Percentiles rank a stretch among this genome's conserved stretches.
These are phyloP conservation scores for Lyophyllum atratum DNA, from an alignment of 768 basidiomycete genomes.

Conservation along the genomic window DNA sequence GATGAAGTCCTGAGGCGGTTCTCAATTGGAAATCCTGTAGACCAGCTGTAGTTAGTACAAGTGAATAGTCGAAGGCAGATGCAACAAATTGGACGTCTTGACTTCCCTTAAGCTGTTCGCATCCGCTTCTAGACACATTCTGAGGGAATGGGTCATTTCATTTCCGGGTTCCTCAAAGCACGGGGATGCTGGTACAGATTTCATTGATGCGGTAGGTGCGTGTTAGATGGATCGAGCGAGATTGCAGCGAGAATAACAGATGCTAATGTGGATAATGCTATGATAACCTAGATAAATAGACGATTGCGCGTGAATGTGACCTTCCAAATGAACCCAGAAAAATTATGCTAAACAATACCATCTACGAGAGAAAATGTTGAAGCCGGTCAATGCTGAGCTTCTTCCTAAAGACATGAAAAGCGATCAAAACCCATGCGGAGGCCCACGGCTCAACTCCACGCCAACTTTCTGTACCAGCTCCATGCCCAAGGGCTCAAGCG, in stretches of 20 bases:
- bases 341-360: background rate
- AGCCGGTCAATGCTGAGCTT: background rate
- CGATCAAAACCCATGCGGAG: conserved; percentile 31
- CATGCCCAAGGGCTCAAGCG: conserved; percentile 68
- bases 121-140: background rate
- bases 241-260: background rate
- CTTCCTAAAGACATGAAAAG: background rate
- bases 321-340: background rate
- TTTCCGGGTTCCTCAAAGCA: too few species aligned
- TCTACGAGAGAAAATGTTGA: background rate
- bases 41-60: too few species aligned
- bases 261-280: background rate
- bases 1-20: too few species aligned
- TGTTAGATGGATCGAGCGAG: background rate
- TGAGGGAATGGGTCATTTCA: background rate
- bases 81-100: too few species aligned
- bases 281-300: background rate
- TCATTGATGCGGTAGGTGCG: background rate
- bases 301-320: background rate
- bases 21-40: too few species aligned
- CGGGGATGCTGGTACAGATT: background rate
- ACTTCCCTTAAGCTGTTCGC: too few species aligned
- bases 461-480: conserved; percentile 73
- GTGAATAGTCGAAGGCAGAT: too few species aligned
- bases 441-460: conserved; percentile 72